Base-by-base conservation (phyloP, 2,329 filamentous ascomycete genomes). In the Calonectria montana region DNA sequence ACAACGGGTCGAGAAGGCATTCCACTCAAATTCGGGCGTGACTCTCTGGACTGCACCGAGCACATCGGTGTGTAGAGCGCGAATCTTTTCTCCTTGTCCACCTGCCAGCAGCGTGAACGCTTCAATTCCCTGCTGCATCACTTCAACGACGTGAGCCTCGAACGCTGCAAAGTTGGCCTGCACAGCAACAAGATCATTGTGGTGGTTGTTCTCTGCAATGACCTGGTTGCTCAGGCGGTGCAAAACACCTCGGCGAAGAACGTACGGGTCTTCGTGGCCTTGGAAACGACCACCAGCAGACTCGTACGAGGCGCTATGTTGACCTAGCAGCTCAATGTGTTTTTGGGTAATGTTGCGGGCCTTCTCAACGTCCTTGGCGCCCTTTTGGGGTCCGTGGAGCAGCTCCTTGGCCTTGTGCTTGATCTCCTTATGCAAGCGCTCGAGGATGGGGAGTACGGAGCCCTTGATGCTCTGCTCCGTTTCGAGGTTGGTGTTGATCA, bases 381-480 rank as follows among this genome's bases (percentile, higher is more conserved):
- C 91, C 87, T 97, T 98, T 73, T 92, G 90, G 25, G 94, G 94
- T 10, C 96, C 96, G 73, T 91, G 89, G 50, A 90, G 89, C 62
- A 99, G 89, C 84, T 98, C 96, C 87, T 98, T 98, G 74, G 91
- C 89, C 87, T 98, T 98, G 86, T 94, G 92, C 89, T 98, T 99
- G 88, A 99, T 97, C 83, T 98, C 97, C 82, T 94, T 93, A 86
- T 98, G 96, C 61, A 99, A 88, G 65, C 95, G 93, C 79, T 97
- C 94, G 81, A 99, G 92, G 74, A 96, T 92, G 43, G 96, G 97
- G 23, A 98, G 88, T 35, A 98, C 94, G 16, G 92, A 92, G 71
- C 92, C 93, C 85, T 96, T 97, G 76, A 99, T 89, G 77, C 92
- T 94, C 87, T 97, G 97, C 78, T 97, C 95, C 7, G 96, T 98